Evolutionary conservation across 176 grass and related monocot species (phyloP), one percentile per base, ranked within the genome.

Genomic region (Aegilops longissima): DNA sequence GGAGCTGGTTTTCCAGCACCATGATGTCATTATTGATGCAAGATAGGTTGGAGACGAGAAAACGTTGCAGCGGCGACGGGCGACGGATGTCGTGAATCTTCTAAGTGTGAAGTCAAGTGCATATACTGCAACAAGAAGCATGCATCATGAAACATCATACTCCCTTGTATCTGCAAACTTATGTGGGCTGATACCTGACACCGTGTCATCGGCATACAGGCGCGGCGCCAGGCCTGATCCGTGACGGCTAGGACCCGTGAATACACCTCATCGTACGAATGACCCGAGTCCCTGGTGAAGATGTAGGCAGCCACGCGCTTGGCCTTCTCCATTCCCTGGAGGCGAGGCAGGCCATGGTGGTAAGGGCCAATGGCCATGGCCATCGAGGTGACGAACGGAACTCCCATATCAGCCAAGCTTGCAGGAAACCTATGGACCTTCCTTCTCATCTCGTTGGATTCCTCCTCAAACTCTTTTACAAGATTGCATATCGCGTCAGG

Each of bases 101-200:
- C 11, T 45, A 12, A 12, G 13, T 51, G 12, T 14, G 47, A 51
- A 54, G 14, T 1, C 51, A 54, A 54, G 14, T 2, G 14, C 51
- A 18, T 54, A 54, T 18, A 54, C 5, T 54, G 51, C 16, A 54
- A 3, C 51, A 54, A 6, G 86, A 87, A 82, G 69, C 86, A 87
- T 61, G 69, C 79, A 4, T 68, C 59, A 0, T 76, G 24, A 40
- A 87, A 56, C 86, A 87, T 66, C 86, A 82, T 87, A 27, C 27
- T 27, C 27, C 27, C 27, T 27, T 2, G 27, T 27, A 5, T 44
- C 42, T 1, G 42, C 21, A 1, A 82, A 82, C 0, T 58, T 25
- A 25, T 25, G 8, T 8, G 54, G 36, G 12, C 5, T 25, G 0
- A 30, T 30, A 14, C 64, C 27, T 2, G 27, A 27, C 5, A 66